A percentile compares a stretch with the other conserved stretches of the same genome.
phyloP scores from a whole-genome alignment of 768 basidiomycete species.

The Hygrocybe coccinea region DNA sequence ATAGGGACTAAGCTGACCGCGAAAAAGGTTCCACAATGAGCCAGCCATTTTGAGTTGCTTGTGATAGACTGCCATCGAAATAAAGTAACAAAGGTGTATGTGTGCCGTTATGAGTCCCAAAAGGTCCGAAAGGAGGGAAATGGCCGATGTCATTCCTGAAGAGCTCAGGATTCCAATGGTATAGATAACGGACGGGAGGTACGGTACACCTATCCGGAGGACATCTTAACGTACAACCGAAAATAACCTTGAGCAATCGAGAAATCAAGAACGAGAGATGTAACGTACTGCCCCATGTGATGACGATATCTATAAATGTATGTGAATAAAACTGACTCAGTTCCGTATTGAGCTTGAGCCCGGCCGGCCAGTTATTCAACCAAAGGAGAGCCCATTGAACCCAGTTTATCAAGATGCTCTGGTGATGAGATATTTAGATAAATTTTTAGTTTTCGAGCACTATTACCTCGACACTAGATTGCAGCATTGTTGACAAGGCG shows the following conservation, averaged over 20 bases:
- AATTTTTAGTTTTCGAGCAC: background rate
- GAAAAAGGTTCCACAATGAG: constrained; percentile 84
- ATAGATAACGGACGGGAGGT: constrained; percentile 28
- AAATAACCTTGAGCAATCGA: background rate
- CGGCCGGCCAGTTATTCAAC: constrained; percentile 95
- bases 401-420: constrained; percentile 42
- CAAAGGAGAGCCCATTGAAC: constrained; percentile 59
- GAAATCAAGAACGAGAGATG: background rate
- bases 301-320: constrained; percentile 59
- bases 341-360: constrained; percentile 93
- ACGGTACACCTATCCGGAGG: constrained; percentile 23
- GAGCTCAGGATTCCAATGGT: constrained; percentile 36
- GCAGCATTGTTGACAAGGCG: constrained; percentile 39
- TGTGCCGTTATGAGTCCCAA: constrained; percentile 66
- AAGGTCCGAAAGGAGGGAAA: constrained; percentile 64
- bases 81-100: constrained; percentile 61
- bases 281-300: constrained; percentile 67
- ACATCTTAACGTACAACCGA: constrained; percentile 23
- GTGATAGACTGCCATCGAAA: constrained; percentile 58
- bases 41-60: constrained; percentile 53
- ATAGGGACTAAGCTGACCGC: constrained; percentile 49
- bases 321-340: constrained; percentile 83
- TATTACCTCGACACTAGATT: constrained; percentile 38
- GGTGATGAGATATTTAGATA: background rate
- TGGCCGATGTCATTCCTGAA: constrained; percentile 58